Conservation (phyloP, 139 green algal genomes). For the Chlamydomonas sphaeroides region DNA sequence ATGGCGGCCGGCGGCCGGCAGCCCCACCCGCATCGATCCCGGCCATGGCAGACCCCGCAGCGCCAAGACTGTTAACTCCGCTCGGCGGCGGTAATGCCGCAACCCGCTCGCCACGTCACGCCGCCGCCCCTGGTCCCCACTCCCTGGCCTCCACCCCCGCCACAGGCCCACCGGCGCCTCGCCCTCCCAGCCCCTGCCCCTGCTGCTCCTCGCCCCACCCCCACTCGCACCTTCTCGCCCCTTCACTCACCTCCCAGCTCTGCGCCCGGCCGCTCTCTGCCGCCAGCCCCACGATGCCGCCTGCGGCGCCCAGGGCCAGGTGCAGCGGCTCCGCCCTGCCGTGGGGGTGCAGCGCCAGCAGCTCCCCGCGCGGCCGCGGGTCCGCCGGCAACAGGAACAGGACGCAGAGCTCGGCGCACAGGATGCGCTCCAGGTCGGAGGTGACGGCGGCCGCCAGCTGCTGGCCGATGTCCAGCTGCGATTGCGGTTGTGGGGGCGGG, state of each 20-base stretch:
- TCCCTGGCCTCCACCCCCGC: too few relatives aligned
- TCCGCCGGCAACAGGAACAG: constrained; percentile 70
- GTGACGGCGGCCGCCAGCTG: constrained; percentile 45
- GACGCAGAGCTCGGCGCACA: constrained; percentile 58
- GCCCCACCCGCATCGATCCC: too few relatives aligned
- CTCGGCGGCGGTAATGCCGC: too few relatives aligned
- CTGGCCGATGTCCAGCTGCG: constrained; percentile 46
- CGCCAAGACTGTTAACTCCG: too few relatives aligned
- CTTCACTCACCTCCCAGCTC: constrained; percentile 45
- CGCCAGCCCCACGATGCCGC: constrained; percentile 33
- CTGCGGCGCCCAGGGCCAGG: constrained; percentile 11
- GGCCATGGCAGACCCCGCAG: too few relatives aligned
- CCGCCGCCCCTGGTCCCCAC: too few relatives aligned
- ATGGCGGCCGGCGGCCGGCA: too few relatives aligned
- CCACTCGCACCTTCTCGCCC: too few relatives aligned
- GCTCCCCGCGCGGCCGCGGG: constrained; percentile 57
- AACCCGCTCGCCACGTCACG: too few relatives aligned
- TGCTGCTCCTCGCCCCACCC: too few relatives aligned
- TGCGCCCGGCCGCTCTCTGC: constrained; percentile 22
- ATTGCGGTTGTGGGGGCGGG: not conserved
- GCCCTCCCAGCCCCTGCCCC: too few relatives aligned
- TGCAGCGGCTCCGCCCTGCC: constrained; percentile 23
- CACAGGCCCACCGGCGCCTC: too few relatives aligned
- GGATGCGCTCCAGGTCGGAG: constrained; percentile 53
- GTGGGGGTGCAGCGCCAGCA: constrained; percentile 42